These are phyloP conservation scores for Skeletonema marinoi DNA, from an alignment of 108 stramenopile species.

Conservation along the genomic window DNA sequence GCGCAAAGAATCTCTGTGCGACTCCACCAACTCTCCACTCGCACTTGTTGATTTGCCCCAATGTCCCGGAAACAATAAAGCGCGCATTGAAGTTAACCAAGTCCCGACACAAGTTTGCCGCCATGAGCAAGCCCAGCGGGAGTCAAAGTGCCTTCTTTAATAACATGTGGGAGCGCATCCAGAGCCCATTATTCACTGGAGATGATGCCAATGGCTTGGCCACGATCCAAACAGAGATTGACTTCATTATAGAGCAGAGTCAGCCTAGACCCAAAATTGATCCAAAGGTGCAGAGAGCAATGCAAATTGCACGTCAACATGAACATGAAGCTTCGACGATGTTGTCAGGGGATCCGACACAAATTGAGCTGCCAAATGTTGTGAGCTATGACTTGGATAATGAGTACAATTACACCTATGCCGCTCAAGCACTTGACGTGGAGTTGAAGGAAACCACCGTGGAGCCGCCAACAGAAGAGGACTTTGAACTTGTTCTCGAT, in stretches of 20 bases:
- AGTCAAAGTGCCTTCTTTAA: constrained; percentile 24
- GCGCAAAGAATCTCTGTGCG: constrained; percentile 22
- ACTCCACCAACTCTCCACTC: constrained; percentile 21
- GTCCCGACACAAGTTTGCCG: constrained; percentile 20
- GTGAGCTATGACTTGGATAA: constrained; percentile 11
- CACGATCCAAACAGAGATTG: not conserved
- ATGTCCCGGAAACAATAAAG: constrained; percentile 10
- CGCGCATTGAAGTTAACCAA: constrained; percentile 33
- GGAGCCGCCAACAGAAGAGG: constrained; percentile 10
- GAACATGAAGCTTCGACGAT: constrained; percentile 4
- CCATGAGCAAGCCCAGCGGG: constrained; percentile 12
- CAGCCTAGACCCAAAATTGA: not conserved
- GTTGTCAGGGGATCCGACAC: not conserved
- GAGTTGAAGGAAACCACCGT: not conserved
- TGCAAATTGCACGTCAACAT: not conserved
- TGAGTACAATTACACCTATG: not conserved
- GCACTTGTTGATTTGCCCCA: constrained; percentile 30
- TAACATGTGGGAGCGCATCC: constrained; percentile 34
- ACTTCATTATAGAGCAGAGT: constrained; percentile 16
- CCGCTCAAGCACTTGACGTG: not conserved
- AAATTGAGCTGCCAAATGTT: not conserved
- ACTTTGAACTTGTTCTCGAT: constrained; percentile 29
- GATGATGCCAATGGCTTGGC: not conserved
- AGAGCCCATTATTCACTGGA: constrained; percentile 27
- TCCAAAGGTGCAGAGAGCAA: not conserved